Base-by-base conservation (phyloP, 306 rosid species). In the Neltuma alba region DNA sequence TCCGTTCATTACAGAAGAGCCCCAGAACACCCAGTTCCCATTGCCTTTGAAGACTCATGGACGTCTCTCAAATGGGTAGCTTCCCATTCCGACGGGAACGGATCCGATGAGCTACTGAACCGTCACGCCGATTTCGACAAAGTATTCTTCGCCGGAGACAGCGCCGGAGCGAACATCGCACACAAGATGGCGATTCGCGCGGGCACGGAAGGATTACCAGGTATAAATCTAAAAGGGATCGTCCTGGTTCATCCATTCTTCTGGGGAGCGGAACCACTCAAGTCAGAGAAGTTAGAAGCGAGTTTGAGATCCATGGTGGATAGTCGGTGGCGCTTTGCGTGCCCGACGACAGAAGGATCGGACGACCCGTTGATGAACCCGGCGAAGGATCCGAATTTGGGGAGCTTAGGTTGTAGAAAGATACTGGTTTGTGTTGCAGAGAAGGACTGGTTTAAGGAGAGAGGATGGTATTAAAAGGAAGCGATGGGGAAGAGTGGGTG, bases 401-500 rank as follows among this genome's bases (percentile, higher is more conserved):
- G 79, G 18, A 66, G 15, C 23, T 1, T 89, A 2, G 88, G 83
- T 25, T 80, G 85, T 1, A 72, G 47, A 61, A 85, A 77, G 55
- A 86, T 87, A 71, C 3, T 83, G 78, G 75, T 87, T 16, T 85
- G 27, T 34, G 82, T 87, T 25, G 90, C 85, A 1, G 89, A 79
- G 85, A 44, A 81, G 70, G 92, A 89, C 23, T 2, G 11, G 0
- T 60, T 87, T 47, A 83, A 57, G 75, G 74, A 85, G 0, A 81
- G 88, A 34, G 90, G 85, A 0, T 70, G 65, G 80, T 47, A 64
- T 37, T 89, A 89, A 44, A 13, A 60, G 5, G 88, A 87, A 18
- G 21, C 60, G 10, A 15, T 89, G 79, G 70, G 42, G 79, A 85
- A 83, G 75, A 83, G 85, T 6, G 92, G 72, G 68, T 89, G 80